phyloP scores from a whole-genome alignment of 306 rosid species.

The Prinsepia uniflora region DNA sequence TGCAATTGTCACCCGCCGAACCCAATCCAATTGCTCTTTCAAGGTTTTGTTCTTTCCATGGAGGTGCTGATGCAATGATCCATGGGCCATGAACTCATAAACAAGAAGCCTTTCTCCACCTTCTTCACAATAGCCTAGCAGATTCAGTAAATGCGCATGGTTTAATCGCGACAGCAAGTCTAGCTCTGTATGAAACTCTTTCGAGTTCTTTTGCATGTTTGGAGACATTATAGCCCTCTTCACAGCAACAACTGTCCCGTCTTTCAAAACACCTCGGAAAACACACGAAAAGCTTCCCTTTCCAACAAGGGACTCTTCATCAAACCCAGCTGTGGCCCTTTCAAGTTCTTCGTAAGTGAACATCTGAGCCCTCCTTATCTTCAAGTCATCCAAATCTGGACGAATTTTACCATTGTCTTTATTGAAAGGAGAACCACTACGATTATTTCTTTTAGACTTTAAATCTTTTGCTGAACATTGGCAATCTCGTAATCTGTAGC shows the following conservation, averaged over 20 bases:
- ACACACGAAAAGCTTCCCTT: conserved; percentile 93
- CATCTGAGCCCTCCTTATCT: conserved; percentile 71
- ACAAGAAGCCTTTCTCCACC: conserved; percentile 87
- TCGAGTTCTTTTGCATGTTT: conserved; percentile 71
- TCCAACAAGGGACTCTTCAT: conserved; percentile 75
- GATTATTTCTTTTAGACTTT: conserved; percentile 40
- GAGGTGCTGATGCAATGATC: conserved; percentile 77
- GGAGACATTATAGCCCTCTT: conserved; percentile 77
- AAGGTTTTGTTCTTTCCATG: conserved; percentile 61
- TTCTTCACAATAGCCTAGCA: conserved; percentile 86
- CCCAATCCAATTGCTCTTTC: conserved; percentile 83
- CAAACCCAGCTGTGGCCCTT: conserved; percentile 65
- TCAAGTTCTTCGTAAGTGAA: conserved; percentile 78
- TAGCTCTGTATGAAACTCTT: conserved; percentile 85
- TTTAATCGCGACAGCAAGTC: conserved; percentile 78
- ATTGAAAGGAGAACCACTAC: conserved; percentile 37
- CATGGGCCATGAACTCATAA: conserved; percentile 93
- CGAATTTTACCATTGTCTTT: conserved; percentile 53
- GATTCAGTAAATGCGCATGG: conserved; percentile 85
- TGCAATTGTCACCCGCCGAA: conserved; percentile 83
- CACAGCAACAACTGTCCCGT: conserved; percentile 80
- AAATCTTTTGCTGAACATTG: conserved; percentile 43
- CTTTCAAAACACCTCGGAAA: conserved; percentile 70
- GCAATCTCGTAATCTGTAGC: conserved; percentile 58
- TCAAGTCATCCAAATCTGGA: conserved; percentile 68